Evolutionary conservation across 1,284 basidiomycete species (phyloP).

Genomic region (Thelephora terrestris): DNA sequence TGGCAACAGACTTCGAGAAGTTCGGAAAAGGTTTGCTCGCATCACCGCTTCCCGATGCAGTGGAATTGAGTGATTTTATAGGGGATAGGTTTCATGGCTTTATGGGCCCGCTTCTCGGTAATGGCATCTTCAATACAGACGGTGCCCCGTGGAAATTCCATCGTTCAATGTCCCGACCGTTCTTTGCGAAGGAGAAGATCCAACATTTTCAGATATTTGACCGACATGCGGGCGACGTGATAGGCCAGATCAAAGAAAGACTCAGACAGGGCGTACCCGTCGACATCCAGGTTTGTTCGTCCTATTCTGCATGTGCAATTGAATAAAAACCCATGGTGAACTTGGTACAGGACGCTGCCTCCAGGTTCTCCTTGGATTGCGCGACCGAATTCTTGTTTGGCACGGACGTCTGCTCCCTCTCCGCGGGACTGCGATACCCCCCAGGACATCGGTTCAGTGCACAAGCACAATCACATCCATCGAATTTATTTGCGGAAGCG

Average conservation of each 20-base stretch:
- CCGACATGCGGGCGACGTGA: conserved; percentile 18
- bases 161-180: background rate
- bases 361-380: conserved; percentile 35
- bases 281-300: conserved; percentile 34
- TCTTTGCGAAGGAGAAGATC: background rate
- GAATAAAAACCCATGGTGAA: background rate
- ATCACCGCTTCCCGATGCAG: background rate
- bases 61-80: background rate
- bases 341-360: conserved; percentile 26
- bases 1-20: background rate
- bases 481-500: conserved; percentile 18
- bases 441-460: conserved; percentile 12
- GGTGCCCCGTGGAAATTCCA: background rate
- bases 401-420: conserved; percentile 12
- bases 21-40: background rate
- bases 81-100: background rate
- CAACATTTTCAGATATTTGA: background rate
- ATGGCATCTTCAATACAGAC: background rate
- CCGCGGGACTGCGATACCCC: conserved; percentile 7
- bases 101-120: background rate
- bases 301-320: background rate
- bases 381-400: conserved; percentile 35
- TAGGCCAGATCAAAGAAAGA: conserved; percentile 25
- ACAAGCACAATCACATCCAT: background rate
- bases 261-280: conserved; percentile 33